phyloP scores from a whole-genome alignment of 495 filamentous ascomycete species.

The Hypomontagnella submonticulosa region DNA sequence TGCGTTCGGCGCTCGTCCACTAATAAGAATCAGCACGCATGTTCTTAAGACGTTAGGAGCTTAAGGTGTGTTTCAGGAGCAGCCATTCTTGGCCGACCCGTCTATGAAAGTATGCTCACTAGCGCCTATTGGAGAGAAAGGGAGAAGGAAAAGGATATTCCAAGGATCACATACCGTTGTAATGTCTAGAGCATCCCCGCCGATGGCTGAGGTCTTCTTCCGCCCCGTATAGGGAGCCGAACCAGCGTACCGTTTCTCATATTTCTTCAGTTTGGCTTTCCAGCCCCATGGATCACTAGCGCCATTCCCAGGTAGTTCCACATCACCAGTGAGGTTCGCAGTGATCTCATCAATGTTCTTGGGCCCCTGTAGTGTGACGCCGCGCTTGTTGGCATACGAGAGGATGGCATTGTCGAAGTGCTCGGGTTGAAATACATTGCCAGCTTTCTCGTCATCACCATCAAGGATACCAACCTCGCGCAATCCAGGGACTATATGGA shows the following conservation, averaged over 20 bases:
- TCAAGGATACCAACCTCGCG: conserved; percentile 14
- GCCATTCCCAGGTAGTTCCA: conserved; percentile 40
- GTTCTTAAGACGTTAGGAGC: no score
- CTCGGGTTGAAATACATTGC: conserved; percentile 32
- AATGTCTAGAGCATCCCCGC: conserved; percentile 51
- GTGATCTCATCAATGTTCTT: conserved; percentile 42
- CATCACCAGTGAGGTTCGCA: conserved; percentile 25
- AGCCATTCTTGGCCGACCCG: no score
- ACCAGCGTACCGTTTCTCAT: conserved; percentile 9
- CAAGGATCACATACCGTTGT: conserved; percentile 33
- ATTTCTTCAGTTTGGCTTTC: conserved; percentile 30
- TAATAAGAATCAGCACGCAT: neutral
- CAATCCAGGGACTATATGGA: conserved; percentile 25
- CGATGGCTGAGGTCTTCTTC: conserved; percentile 35
- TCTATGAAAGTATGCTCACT: no score
- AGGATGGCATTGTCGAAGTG: conserved; percentile 43
- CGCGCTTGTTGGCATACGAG: conserved; percentile 45
- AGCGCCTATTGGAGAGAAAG: no score
- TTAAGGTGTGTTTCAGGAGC: no score
- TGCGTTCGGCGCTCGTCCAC: conserved; percentile 46
- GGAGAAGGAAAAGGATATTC: neutral
- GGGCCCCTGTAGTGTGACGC: conserved; percentile 44
- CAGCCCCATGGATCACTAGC: conserved; percentile 44
- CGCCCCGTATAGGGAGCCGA: neutral
- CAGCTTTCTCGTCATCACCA: neutral